Conservation (phyloP, 768 basidiomycete species). For the Mycena sanguinolenta region DNA sequence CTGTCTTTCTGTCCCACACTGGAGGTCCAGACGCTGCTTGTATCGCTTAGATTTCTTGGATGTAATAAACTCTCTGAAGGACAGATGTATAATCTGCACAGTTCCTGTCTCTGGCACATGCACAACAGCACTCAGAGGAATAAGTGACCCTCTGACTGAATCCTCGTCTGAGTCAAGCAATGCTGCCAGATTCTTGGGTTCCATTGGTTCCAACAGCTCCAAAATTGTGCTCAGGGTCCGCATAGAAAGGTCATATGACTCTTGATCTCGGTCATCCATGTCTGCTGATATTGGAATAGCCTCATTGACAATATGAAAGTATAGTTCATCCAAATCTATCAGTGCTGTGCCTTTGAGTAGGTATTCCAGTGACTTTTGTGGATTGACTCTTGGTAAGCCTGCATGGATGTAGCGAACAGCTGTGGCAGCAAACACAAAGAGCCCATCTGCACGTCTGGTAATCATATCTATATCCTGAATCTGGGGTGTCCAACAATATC, state of each 20-base stretch:
- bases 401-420: conserved; percentile 4
- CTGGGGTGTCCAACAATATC: conserved; percentile 3
- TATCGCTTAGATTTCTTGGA: conserved; percentile 7
- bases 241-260: neutral
- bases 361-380: neutral
- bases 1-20: conserved; percentile 14
- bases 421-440: conserved; percentile 21
- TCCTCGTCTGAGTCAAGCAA: neutral
- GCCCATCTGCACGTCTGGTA: conserved; percentile 1
- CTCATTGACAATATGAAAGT: conserved; percentile 8
- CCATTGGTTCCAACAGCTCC: conserved; percentile 1
- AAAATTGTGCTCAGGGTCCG: conserved; percentile 7
- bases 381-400: neutral
- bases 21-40: conserved; percentile 1
- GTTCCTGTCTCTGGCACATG: conserved; percentile 1
- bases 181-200: neutral
- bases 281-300: neutral
- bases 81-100: conserved; percentile 10
- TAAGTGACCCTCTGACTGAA: neutral
- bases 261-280: neutral
- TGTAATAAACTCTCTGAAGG: conserved; percentile 18
- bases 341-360: neutral
- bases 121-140: conserved; percentile 7
- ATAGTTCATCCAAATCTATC: neutral
- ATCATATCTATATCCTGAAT: neutral